A percentile compares a stretch with the other conserved stretches of the same genome.
phyloP scores from a whole-genome alignment of 2,329 filamentous ascomycete genomes.

The Fusarium tuaranense region DNA sequence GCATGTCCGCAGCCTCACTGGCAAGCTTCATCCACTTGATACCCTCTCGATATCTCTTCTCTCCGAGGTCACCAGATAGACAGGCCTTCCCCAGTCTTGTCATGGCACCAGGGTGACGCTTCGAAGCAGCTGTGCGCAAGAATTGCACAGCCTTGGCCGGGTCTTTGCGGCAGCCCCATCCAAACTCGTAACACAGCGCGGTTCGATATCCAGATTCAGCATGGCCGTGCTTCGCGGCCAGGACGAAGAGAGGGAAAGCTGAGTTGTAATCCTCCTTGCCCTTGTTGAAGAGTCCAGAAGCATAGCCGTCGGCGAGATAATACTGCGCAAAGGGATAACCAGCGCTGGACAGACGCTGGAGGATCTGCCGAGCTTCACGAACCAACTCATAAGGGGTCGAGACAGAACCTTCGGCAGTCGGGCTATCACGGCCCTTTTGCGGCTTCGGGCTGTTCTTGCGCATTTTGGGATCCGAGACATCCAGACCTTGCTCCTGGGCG shows the following conservation, averaged over 20 bases:
- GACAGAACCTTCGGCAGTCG: constrained; percentile 58
- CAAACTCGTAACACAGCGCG: constrained; percentile 96
- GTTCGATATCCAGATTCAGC: constrained; percentile 95
- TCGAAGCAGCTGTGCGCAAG: constrained; percentile 88
- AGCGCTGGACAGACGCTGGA: constrained; percentile 86
- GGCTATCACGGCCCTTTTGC: constrained; percentile 59
- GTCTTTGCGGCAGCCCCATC: constrained; percentile 94
- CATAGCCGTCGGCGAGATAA: constrained; percentile 94
- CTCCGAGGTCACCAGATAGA: constrained; percentile 87
- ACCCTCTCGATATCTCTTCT: constrained; percentile 88
- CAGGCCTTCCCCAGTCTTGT: constrained; percentile 92
- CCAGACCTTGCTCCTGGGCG: constrained; percentile 80
- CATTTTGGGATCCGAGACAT: constrained; percentile 59
- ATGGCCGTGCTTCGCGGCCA: constrained; percentile 96
- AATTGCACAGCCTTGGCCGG: constrained; percentile 94
- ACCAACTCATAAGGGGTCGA: constrained; percentile 76
- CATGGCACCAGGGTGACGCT: constrained; percentile 95
- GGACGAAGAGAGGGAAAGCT: constrained; percentile 91
- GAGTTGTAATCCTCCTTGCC: constrained; percentile 91
- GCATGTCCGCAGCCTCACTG: constrained; percentile 86
- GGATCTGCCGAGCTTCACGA: constrained; percentile 87
- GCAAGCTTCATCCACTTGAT: constrained; percentile 97
- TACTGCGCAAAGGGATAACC: constrained; percentile 98
- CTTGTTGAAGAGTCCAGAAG: constrained; percentile 94
- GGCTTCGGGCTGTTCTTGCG: constrained; percentile 61